A percentile compares a stretch with the other conserved stretches of the same genome.
These are phyloP conservation scores for Comarum palustre DNA, from an alignment of 306 rosid species.

Conservation along the genomic window DNA sequence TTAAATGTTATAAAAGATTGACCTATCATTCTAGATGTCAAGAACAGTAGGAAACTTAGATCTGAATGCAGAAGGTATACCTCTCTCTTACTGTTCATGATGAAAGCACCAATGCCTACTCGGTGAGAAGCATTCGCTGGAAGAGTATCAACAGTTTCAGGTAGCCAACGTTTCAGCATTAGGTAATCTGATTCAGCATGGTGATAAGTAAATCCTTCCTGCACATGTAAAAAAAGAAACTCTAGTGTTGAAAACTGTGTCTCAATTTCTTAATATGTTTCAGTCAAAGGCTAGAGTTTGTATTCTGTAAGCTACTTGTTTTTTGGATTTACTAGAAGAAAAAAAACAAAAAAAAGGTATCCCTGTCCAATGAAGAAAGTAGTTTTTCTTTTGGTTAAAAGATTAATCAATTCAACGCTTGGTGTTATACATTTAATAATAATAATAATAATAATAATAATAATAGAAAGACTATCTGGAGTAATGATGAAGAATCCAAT, in stretches of 20 bases:
- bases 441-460: not conserved
- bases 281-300: not conserved
- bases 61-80: conserved; percentile 30
- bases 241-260: not conserved
- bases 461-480: not conserved
- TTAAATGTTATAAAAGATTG: not conserved
- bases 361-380: not conserved
- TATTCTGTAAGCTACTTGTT: not conserved
- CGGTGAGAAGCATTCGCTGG: conserved; percentile 94
- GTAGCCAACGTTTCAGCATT: conserved; percentile 78
- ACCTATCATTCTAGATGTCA: not conserved
- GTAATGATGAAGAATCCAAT: not conserved
- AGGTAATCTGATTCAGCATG: conserved; percentile 82
- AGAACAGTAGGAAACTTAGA: not conserved
- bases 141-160: conserved; percentile 52
- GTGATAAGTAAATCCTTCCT: conserved; percentile 86
- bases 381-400: not conserved
- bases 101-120: conserved; percentile 71
- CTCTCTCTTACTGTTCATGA: conserved; percentile 58
- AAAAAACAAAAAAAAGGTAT: not conserved
- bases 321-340: not conserved
- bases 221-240: conserved; percentile 5
- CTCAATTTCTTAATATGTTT: not conserved
- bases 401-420: not conserved
- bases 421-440: not conserved